These are phyloP conservation scores for Penicillium hesseltinei DNA, from an alignment of 2,329 filamentous ascomycete genomes.

Conservation along the genomic window DNA sequence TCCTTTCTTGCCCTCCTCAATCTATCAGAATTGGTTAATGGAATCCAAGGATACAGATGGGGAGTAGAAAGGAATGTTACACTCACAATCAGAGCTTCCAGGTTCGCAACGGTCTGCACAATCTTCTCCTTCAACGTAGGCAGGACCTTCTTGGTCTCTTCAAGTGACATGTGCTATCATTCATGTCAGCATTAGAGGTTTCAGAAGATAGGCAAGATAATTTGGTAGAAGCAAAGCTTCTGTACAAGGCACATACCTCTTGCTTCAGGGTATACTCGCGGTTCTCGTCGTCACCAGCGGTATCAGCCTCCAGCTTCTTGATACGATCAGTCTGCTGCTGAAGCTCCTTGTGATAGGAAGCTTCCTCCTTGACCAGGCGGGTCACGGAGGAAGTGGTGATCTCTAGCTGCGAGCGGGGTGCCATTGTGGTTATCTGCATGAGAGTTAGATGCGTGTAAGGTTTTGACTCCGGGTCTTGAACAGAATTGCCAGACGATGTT, in stretches of 20 bases:
- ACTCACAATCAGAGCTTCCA: constrained; percentile 75
- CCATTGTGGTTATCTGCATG: constrained; percentile 54
- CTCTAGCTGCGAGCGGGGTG: constrained; percentile 75
- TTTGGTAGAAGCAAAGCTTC: background rate
- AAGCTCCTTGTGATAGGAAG: constrained; percentile 84
- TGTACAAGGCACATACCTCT: constrained; percentile 59
- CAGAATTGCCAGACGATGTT: too few relatives aligned
- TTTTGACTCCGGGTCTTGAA: background rate
- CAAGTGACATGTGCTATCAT: constrained; percentile 69
- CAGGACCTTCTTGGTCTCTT: constrained; percentile 84
- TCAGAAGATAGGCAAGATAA: background rate
- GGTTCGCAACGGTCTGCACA: constrained; percentile 64
- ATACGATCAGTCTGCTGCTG: constrained; percentile 71
- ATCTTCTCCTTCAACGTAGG: constrained; percentile 70
- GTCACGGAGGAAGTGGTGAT: constrained; percentile 77
- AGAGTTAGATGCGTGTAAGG: constrained; percentile 4
- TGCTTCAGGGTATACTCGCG: constrained; percentile 77
- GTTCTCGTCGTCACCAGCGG: constrained; percentile 73
- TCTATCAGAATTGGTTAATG: constrained; percentile 23
- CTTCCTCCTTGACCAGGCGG: constrained; percentile 87
- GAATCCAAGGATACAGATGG: background rate
- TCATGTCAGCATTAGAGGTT: constrained; percentile 9
- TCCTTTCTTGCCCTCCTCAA: constrained; percentile 42
- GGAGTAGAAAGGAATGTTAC: constrained; percentile 17
- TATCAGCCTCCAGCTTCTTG: constrained; percentile 63